These are phyloP conservation scores for Populus pruinosa DNA, from an alignment of 345 rosid genomes.

Conservation along the genomic window DNA sequence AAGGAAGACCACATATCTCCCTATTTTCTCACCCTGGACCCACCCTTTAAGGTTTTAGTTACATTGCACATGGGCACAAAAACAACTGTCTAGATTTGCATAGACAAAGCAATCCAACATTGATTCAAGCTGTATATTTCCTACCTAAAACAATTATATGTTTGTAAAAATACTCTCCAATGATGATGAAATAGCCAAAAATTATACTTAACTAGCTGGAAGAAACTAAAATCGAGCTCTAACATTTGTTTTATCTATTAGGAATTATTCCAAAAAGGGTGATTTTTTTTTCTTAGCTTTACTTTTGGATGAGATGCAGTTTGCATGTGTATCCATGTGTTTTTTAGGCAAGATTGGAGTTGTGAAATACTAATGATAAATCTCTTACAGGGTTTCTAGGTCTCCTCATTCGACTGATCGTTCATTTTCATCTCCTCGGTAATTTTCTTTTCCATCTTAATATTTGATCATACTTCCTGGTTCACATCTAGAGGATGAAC, in stretches of 20 bases:
- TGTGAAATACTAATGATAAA: slow-evolving; percentile 1
- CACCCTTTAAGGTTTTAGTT: background rate
- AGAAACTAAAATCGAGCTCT: background rate
- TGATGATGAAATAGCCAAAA: background rate
- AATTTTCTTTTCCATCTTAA: slow-evolving; percentile 11
- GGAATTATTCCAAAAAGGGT: background rate
- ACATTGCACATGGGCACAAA: background rate
- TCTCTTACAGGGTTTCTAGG: slow-evolving; percentile 35
- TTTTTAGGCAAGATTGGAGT: background rate
- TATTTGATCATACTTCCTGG: background rate
- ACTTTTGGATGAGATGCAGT: background rate
- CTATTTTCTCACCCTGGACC: background rate
- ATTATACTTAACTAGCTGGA: background rate
- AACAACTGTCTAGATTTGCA: background rate
- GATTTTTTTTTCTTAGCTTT: background rate
- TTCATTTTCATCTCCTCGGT: slow-evolving; percentile 36
- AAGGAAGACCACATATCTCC: background rate
- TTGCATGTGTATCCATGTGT: background rate
- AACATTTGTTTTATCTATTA: background rate
- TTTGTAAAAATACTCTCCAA: background rate
- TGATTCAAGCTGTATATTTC: background rate
- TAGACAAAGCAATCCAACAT: background rate
- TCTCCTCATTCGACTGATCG: slow-evolving; percentile 32
- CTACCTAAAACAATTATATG: background rate
- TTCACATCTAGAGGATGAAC: background rate